phyloP scores from a whole-genome alignment of 371 early-diverging fungal species.

The Batrachochytrium dendrobatidis region DNA sequence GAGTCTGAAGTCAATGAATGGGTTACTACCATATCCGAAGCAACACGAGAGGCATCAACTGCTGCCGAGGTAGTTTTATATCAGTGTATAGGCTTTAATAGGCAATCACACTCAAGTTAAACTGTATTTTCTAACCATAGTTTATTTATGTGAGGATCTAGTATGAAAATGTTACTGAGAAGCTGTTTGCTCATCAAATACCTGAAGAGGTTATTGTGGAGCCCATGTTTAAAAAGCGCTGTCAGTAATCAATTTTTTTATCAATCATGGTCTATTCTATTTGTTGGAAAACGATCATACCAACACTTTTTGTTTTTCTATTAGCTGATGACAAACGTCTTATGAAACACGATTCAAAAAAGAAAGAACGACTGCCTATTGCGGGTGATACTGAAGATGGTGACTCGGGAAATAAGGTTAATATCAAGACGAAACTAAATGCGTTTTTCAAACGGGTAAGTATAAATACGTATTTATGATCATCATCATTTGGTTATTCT shows the following conservation, averaged over 20 bases:
- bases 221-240: too few species aligned
- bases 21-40: constrained; percentile 26
- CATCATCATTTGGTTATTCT: too few species aligned
- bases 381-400: constrained; percentile 7
- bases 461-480: too few species aligned
- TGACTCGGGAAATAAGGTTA: constrained; percentile 18
- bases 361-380: constrained; percentile 2
- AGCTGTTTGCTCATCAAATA: background rate
- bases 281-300: too few species aligned
- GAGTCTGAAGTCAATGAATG: constrained; percentile 31
- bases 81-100: constrained; percentile 5
- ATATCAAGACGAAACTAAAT: constrained; percentile 28
- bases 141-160: too few species aligned
- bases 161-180: constrained; percentile 10
- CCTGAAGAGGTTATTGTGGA: background rate
- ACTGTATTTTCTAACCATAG: constrained; percentile 7
- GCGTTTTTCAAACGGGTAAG: constrained; percentile 36
- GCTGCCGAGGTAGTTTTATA: constrained; percentile 20
- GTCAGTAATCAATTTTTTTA: too few species aligned
- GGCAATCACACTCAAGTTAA: background rate
- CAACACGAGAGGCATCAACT: constrained; percentile 24
- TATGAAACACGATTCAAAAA: background rate
- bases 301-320: too few species aligned
- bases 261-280: too few species aligned
- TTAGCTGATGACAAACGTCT: constrained; percentile 1